phyloP scores from a whole-genome alignment of 805 yeast genomes.

The Brettanomyces sp. region DNA sequence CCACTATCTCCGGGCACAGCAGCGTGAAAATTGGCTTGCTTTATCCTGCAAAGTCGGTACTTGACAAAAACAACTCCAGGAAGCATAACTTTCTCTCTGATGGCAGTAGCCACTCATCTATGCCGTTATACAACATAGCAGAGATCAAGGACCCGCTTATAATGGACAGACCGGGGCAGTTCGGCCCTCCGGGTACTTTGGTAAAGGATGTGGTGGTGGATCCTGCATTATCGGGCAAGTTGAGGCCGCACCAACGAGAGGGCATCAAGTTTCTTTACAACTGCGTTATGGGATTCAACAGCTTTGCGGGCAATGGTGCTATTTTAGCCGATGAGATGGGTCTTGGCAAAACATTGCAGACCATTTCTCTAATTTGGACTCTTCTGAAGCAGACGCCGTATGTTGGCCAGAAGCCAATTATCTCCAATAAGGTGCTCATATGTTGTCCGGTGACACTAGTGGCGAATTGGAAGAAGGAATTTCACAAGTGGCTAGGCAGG shows the following conservation, averaged over 20 bases:
- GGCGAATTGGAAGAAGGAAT: slow-evolving; percentile 81
- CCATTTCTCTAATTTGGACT: slow-evolving; percentile 81
- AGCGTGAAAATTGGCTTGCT: too few species aligned
- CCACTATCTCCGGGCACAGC: too few species aligned
- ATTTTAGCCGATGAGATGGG: slow-evolving; percentile 98
- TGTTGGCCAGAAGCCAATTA: slow-evolving; percentile 25
- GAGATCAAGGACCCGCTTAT: slow-evolving; percentile 5
- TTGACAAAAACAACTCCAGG: background rate
- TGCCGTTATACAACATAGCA: slow-evolving; percentile 9
- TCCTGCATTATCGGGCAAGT: slow-evolving; percentile 37
- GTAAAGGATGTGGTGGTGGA: slow-evolving; percentile 46
- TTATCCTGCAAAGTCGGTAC: background rate
- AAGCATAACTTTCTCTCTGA: background rate
- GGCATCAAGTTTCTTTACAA: slow-evolving; percentile 79
- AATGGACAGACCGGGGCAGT: slow-evolving; percentile 6
- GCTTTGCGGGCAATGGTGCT: slow-evolving; percentile 53
- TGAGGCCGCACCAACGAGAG: slow-evolving; percentile 82
- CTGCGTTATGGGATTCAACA: slow-evolving; percentile 65
- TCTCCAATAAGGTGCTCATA: slow-evolving; percentile 52
- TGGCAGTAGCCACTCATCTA: slow-evolving; percentile 5
- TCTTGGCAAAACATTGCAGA: slow-evolving; percentile 79
- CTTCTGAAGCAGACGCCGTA: slow-evolving; percentile 57
- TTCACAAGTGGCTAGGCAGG: slow-evolving; percentile 74
- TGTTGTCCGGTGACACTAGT: slow-evolving; percentile 90
- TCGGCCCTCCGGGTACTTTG: slow-evolving; percentile 2